A percentile compares a stretch with the other conserved stretches of the same genome.
These are phyloP conservation scores for Trichoderma asperelloides DNA, from an alignment of 495 filamentous ascomycete species.

Conservation along the genomic window DNA sequence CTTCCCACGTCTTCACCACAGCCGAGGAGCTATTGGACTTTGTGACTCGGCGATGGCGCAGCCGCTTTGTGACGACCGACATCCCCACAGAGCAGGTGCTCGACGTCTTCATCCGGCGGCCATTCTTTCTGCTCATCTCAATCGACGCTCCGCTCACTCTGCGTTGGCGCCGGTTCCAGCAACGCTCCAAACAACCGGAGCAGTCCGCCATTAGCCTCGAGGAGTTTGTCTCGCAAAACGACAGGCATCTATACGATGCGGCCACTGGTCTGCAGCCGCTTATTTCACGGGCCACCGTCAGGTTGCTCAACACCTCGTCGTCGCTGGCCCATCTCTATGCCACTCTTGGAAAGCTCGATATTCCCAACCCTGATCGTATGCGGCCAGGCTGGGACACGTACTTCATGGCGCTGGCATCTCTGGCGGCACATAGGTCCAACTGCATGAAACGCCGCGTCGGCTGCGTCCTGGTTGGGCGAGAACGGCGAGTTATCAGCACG, in stretches of 20 bases:
- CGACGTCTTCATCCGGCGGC: conserved; percentile 64
- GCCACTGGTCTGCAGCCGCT: conserved; percentile 57
- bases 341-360: conserved; percentile 58
- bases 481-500: conserved; percentile 81
- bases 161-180: conserved; percentile 64
- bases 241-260: conserved; percentile 66
- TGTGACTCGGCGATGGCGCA: conserved; percentile 76
- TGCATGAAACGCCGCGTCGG: conserved; percentile 98
- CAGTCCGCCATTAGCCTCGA: conserved; percentile 56
- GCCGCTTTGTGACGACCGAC: conserved; percentile 74
- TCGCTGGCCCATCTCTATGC: conserved; percentile 58
- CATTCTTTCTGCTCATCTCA: conserved; percentile 87
- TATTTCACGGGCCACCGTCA: conserved; percentile 68
- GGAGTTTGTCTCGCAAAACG: conserved; percentile 67
- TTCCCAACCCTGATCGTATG: conserved; percentile 69
- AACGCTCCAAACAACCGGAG: conserved; percentile 22
- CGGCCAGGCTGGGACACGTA: conserved; percentile 96
- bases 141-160: conserved; percentile 81
- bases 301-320: conserved; percentile 74
- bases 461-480: conserved; percentile 77
- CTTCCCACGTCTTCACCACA: conserved; percentile 41
- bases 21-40: conserved; percentile 64
- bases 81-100: conserved; percentile 60
- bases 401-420: conserved; percentile 90
- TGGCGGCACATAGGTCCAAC: conserved; percentile 85